Conservation (phyloP, 1,284 basidiomycete species). For the Leccinum idahoense region DNA sequence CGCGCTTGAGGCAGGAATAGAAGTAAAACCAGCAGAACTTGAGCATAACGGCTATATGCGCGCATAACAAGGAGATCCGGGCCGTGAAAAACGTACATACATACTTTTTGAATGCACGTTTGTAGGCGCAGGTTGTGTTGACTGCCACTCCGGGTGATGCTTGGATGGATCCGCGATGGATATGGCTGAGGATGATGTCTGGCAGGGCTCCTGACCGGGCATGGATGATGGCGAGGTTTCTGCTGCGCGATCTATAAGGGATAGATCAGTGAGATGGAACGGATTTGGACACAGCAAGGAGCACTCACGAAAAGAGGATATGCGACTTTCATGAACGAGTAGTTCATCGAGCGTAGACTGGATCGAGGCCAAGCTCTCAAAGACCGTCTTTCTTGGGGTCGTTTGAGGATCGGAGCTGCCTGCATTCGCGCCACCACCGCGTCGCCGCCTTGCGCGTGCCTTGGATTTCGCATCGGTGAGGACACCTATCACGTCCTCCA, state of each 20-base stretch:
- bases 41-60: background rate
- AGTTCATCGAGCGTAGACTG: conserved; percentile 19
- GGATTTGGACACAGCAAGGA: background rate
- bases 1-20: background rate
- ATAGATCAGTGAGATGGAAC: background rate
- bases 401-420: background rate
- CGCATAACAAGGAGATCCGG: background rate
- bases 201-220: background rate
- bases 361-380: conserved; percentile 18
- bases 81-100: background rate
- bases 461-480: background rate
- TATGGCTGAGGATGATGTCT: background rate
- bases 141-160: background rate
- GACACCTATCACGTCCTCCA: conserved; percentile 18
- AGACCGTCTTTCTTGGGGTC: conserved; percentile 4
- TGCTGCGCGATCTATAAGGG: background rate
- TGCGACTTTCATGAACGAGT: conserved; percentile 7
- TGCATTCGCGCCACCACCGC: background rate
- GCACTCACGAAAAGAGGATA: conserved; percentile 12
- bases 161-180: background rate
- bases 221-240: background rate
- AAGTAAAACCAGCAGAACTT: background rate
- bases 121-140: background rate
- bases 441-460: background rate
- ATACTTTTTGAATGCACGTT: conserved; percentile 8